These are phyloP conservation scores for Vanilla planifolia DNA, from an alignment of 106 monocot species.

Conservation along the genomic window DNA sequence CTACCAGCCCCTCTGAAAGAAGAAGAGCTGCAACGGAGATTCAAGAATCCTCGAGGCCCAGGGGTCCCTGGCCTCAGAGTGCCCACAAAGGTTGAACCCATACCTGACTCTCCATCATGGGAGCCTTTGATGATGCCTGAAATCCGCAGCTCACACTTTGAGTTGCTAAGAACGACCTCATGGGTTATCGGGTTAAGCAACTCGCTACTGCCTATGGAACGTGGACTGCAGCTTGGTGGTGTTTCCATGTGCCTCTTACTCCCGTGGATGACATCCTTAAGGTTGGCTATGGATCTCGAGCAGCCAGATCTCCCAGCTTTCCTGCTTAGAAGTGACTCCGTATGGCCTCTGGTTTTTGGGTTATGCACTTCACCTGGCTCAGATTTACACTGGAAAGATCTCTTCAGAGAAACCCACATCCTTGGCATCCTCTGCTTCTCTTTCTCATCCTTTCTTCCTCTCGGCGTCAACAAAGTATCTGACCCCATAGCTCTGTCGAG, in stretches of 20 bases:
- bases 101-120: slow-evolving; percentile 1
- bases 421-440: slow-evolving; percentile 23
- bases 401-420: slow-evolving; percentile 37
- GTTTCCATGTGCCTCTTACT: slow-evolving; percentile 64
- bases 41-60: slow-evolving; percentile 51
- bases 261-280: slow-evolving; percentile 80
- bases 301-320: slow-evolving; percentile 55
- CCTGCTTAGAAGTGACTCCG: slow-evolving; percentile 38
- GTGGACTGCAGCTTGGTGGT: slow-evolving; percentile 72
- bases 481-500: background rate
- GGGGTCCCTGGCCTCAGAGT: slow-evolving; percentile 80
- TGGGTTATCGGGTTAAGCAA: slow-evolving; percentile 81
- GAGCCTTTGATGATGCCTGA: slow-evolving; percentile 40
- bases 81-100: slow-evolving; percentile 38
- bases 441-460: background rate
- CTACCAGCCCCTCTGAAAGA: slow-evolving; percentile 21
- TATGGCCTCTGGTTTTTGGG: slow-evolving; percentile 37
- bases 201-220: slow-evolving; percentile 81
- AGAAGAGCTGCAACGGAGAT: slow-evolving; percentile 8
- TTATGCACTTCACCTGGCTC: slow-evolving; percentile 70
- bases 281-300: slow-evolving; percentile 80
- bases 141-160: slow-evolving; percentile 66
- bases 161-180: slow-evolving; percentile 61
- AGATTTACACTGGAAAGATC: slow-evolving; percentile 66
- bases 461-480: background rate